Evolutionary conservation across 2,329 filamentous ascomycete genomes (phyloP).

Genomic region (Ascochyta clinopodiicola): DNA sequence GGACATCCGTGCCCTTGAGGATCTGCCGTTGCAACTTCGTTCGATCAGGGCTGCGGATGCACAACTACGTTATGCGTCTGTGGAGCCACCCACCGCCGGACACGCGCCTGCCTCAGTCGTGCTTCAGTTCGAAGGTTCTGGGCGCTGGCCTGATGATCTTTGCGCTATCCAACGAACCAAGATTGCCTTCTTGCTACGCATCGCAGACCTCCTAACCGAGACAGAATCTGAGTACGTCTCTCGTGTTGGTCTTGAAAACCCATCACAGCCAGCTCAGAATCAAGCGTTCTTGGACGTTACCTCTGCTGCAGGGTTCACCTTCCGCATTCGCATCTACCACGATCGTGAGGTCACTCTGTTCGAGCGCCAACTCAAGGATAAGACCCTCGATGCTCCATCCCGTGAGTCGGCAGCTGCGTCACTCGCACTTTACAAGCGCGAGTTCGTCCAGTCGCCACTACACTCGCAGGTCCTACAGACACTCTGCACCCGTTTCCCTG

Average conservation of each 20-base stretch:
- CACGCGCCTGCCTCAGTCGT: constrained; percentile 73
- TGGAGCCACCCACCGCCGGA: constrained; percentile 60
- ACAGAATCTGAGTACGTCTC: constrained; percentile 67
- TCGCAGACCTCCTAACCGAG: constrained; percentile 74
- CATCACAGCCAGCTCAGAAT: constrained; percentile 72
- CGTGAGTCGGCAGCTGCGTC: constrained; percentile 74
- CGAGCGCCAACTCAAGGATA: constrained; percentile 78
- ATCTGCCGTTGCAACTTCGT: constrained; percentile 84
- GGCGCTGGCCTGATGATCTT: constrained; percentile 91
- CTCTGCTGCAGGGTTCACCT: constrained; percentile 73
- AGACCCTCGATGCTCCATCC: constrained; percentile 66
- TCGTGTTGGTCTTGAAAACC: constrained; percentile 82
- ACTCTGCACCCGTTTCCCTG: constrained; percentile 78
- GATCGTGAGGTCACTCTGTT: constrained; percentile 85
- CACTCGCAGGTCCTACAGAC: constrained; percentile 83
- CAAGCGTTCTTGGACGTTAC: constrained; percentile 82
- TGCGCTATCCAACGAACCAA: constrained; percentile 93
- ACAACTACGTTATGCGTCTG: constrained; percentile 75
- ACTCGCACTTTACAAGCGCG: constrained; percentile 73
- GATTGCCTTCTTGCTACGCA: constrained; percentile 79
- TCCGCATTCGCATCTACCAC: constrained; percentile 86
- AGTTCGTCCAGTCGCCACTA: constrained; percentile 74
- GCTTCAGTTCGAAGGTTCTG: constrained; percentile 91
- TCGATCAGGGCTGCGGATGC: constrained; percentile 77
- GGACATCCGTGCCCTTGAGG: constrained; percentile 77